Evolutionary conservation across 441 rosid species (phyloP).

Genomic region (Croton laevigatus): DNA sequence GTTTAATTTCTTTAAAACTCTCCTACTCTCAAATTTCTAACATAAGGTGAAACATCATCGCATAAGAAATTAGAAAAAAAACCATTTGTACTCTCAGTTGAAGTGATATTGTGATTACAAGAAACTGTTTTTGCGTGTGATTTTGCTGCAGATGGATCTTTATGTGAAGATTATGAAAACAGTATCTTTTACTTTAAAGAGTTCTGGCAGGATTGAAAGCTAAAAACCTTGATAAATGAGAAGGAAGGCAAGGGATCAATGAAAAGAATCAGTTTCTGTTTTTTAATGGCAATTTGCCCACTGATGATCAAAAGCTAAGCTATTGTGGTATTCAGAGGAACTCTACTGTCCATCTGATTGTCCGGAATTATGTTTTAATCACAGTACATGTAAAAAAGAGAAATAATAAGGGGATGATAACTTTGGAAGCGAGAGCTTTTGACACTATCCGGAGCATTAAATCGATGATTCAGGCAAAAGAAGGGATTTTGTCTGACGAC

Average conservation of each 20-base stretch:
- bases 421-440: constrained; percentile 18
- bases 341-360: constrained; percentile 21
- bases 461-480: constrained; percentile 23
- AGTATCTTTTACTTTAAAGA: constrained; percentile 15
- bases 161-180: constrained; percentile 32
- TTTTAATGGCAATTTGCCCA: constrained; percentile 19
- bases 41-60: no score
- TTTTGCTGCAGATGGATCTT: constrained; percentile 27
- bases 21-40: no score
- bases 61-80: no score
- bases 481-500: constrained; percentile 21
- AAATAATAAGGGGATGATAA: constrained; percentile 12
- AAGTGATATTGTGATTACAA: no score
- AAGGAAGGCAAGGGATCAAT: constrained; percentile 27
- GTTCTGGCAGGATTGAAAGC: constrained; percentile 18
- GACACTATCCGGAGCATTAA: constrained; percentile 28
- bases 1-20: no score
- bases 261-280: constrained; percentile 21
- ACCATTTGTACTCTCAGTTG: no score
- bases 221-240: constrained; percentile 26
- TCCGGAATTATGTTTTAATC: background rate
- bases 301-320: constrained; percentile 18
- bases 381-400: constrained; percentile 22
- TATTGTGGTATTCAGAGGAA: constrained; percentile 19
- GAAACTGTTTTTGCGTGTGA: no score